phyloP scores from a whole-genome alignment of 1,284 basidiomycete species.

The Trametes pubescens region DNA sequence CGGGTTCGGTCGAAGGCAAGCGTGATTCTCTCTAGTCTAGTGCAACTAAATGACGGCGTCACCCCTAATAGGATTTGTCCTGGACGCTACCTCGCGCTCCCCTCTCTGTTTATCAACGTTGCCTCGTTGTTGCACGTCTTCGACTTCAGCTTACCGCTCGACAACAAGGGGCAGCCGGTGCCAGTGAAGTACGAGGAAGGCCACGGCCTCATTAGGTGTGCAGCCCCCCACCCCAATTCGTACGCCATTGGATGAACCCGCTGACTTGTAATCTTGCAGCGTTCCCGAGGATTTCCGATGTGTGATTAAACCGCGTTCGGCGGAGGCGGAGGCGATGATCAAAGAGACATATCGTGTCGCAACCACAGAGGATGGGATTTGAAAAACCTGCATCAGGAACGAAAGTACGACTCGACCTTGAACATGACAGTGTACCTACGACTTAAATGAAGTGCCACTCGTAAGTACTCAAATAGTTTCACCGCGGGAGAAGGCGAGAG shows the following conservation, averaged over 20 bases:
- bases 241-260: background rate
- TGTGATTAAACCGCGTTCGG: slow-evolving; percentile 29
- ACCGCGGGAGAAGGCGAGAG: too few relatives aligned
- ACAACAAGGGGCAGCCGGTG: slow-evolving; percentile 8
- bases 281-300: slow-evolving; percentile 23
- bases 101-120: slow-evolving; percentile 19
- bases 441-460: too few relatives aligned
- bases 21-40: background rate
- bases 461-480: too few relatives aligned
- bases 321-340: slow-evolving; percentile 18
- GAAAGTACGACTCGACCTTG: too few relatives aligned
- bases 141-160: slow-evolving; percentile 14
- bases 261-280: background rate
- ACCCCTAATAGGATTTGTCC: slow-evolving; percentile 11
- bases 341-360: background rate
- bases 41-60: background rate
- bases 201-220: background rate
- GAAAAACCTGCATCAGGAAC: too few relatives aligned
- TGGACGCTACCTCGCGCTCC: slow-evolving; percentile 16
- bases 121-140: slow-evolving; percentile 18
- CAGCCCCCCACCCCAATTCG: too few relatives aligned
- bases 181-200: background rate
- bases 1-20: slow-evolving; percentile 15
- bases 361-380: too few relatives aligned
- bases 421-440: too few relatives aligned